Percentiles rank a stretch among this genome's conserved stretches.
These are phyloP conservation scores for Botrytis squamosa DNA, from an alignment of 2,329 filamentous ascomycete species.

Conservation along the genomic window DNA sequence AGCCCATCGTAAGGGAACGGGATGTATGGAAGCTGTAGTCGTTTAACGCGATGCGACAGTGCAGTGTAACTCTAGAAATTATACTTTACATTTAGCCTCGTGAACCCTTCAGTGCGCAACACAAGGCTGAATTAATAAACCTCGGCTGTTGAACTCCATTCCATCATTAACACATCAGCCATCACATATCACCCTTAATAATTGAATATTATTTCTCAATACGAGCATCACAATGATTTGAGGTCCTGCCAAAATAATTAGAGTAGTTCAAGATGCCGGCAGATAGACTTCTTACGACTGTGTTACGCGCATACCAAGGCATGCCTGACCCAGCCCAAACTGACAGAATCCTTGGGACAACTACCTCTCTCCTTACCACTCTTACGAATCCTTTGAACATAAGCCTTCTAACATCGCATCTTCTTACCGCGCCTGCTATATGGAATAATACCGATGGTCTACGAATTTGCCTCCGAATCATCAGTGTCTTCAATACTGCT, in stretches of 20 bases:
- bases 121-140: slow-evolving; percentile 8
- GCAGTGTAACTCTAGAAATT: slow-evolving; percentile 1
- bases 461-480: slow-evolving; percentile 50
- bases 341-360: slow-evolving; percentile 47
- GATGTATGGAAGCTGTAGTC: background rate
- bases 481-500: slow-evolving; percentile 58
- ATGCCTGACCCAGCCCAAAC: slow-evolving; percentile 31
- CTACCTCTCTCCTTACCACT: slow-evolving; percentile 54
- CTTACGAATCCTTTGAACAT: slow-evolving; percentile 60
- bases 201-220: background rate
- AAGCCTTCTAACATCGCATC: slow-evolving; percentile 55
- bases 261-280: slow-evolving; percentile 31
- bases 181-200: background rate
- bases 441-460: slow-evolving; percentile 54
- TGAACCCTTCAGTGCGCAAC: background rate
- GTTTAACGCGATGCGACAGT: background rate
- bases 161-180: slow-evolving; percentile 1
- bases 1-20: background rate
- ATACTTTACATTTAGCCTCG: background rate
- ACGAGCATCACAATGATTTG: background rate
- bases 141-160: slow-evolving; percentile 6
- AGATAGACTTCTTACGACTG: slow-evolving; percentile 38
- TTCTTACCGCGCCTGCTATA: slow-evolving; percentile 58
- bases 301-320: slow-evolving; percentile 38
- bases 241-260: background rate